phyloP scores from a whole-genome alignment of 192 early-diverging fungal species.

The Backusella sp. region DNA sequence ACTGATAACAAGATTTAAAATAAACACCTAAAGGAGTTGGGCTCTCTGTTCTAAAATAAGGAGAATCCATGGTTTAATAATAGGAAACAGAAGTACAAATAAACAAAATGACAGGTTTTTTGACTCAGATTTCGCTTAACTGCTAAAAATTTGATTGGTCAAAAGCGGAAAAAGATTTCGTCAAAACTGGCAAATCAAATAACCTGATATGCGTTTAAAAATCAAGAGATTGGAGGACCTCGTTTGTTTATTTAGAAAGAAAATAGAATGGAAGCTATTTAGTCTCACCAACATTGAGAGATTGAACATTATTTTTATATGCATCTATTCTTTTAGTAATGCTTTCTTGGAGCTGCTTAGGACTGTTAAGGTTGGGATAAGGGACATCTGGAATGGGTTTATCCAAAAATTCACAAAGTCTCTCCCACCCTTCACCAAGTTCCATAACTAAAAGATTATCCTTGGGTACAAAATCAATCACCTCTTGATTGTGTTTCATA shows the following conservation, averaged over 20 bases:
- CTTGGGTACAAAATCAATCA: background rate
- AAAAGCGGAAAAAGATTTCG: too few species aligned
- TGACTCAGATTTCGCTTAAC: too few species aligned
- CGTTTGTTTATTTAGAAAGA: background rate
- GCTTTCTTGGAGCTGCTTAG: background rate
- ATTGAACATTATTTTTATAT: background rate
- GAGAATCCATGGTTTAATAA: background rate
- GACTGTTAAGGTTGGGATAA: background rate
- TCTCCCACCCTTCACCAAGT: conserved; percentile 10
- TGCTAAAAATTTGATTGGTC: too few species aligned
- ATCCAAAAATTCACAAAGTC: background rate
- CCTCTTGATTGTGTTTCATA: conserved; percentile 1
- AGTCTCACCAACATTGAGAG: background rate
- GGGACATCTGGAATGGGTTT: background rate
- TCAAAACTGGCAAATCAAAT: too few species aligned
- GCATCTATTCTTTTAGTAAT: background rate
- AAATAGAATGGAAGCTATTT: background rate
- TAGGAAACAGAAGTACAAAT: background rate
- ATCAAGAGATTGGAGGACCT: too few species aligned
- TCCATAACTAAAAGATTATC: background rate
- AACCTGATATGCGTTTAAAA: too few species aligned
- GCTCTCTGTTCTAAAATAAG: conserved; percentile 8
- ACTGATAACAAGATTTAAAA: background rate
- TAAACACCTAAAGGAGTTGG: conserved; percentile 15
- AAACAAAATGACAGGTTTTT: background rate